Percentiles rank a stretch among this genome's conserved stretches.
Evolutionary conservation across 345 rosid species (phyloP).

Genomic region (Rhodomyrtus tomentosa): DNA sequence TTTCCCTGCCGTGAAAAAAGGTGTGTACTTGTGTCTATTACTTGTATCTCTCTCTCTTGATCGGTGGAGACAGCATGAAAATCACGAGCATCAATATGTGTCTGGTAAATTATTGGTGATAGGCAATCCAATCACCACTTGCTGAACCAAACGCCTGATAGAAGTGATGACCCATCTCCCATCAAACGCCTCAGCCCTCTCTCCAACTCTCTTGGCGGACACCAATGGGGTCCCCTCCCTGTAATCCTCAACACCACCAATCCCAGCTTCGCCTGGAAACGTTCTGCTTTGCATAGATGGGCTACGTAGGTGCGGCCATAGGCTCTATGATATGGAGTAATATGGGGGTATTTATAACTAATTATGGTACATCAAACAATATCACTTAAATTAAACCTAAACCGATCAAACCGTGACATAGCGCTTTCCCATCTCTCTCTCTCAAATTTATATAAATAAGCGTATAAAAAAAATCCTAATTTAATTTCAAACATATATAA

Average conservation of each 20-base stretch:
- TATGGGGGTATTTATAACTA: too few species aligned
- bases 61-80: neutral
- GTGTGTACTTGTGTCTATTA: neutral
- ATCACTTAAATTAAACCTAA: too few species aligned
- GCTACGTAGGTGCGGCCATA: too few species aligned
- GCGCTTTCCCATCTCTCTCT: too few species aligned
- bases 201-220: neutral
- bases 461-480: too few species aligned
- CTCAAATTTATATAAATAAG: too few species aligned
- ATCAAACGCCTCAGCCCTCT: constrained; percentile 1
- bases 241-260: constrained; percentile 13
- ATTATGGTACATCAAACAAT: too few species aligned
- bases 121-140: neutral
- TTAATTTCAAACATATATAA: too few species aligned
- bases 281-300: constrained; percentile 19
- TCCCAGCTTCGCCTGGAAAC: constrained; percentile 9
- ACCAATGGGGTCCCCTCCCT: constrained; percentile 1
- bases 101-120: neutral
- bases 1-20: neutral
- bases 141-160: neutral
- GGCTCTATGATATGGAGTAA: too few species aligned
- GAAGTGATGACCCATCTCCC: constrained; percentile 7
- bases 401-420: too few species aligned
- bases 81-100: neutral
- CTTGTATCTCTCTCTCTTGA: too few species aligned